phyloP scores from a whole-genome alignment of 2,329 filamentous ascomycete species.

The Aspergillus costaricaensis region DNA sequence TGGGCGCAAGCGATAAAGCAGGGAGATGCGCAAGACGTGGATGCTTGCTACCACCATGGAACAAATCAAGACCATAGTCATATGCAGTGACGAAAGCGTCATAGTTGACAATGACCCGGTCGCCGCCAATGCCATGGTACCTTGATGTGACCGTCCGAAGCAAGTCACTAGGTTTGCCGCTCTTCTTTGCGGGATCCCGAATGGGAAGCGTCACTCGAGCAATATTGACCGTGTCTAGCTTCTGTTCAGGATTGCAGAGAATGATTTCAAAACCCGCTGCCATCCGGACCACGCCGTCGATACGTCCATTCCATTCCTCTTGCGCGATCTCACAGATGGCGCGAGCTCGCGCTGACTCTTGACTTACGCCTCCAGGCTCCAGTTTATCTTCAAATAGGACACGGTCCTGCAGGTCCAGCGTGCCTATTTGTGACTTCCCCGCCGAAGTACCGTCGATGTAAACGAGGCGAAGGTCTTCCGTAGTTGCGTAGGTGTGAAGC shows the following conservation, averaged over 20 bases:
- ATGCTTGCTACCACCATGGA: not conserved
- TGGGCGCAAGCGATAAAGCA: not conserved
- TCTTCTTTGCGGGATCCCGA: not conserved
- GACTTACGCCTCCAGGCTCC: not conserved
- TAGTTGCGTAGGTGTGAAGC: not conserved
- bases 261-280: not conserved
- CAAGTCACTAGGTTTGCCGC: not conserved
- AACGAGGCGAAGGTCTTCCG: not conserved
- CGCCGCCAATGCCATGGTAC: not conserved
- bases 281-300: not conserved
- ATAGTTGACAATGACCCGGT: not conserved
- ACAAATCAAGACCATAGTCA: not conserved
- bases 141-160: not conserved
- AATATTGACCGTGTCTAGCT: not conserved
- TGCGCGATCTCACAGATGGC: not conserved
- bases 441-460: not conserved
- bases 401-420: not conserved
- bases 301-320: constrained; percentile 3
- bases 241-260: not conserved
- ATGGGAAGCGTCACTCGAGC: not conserved
- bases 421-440: not conserved
- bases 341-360: not conserved
- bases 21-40: not conserved
- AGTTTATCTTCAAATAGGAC: not conserved
- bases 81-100: constrained; percentile 1